These are phyloP conservation scores for Dionaea muscipula DNA, from an alignment of 179 eudicot genomes.

Conservation along the genomic window DNA sequence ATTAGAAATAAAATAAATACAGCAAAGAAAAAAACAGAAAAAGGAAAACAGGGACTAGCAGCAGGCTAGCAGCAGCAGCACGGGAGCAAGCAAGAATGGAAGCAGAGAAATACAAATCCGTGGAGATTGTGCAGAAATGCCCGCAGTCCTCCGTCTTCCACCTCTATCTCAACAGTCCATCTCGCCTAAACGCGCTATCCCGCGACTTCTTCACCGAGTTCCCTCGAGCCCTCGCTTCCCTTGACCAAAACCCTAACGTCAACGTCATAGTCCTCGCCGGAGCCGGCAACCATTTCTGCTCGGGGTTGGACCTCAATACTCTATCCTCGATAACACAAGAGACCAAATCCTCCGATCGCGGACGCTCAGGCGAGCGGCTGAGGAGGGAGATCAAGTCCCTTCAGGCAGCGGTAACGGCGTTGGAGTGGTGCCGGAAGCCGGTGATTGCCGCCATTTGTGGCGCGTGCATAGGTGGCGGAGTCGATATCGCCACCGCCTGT, in stretches of 20 bases:
- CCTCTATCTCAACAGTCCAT: slow-evolving; percentile 54
- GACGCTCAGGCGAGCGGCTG: slow-evolving; percentile 44
- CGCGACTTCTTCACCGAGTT: slow-evolving; percentile 61
- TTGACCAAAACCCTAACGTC: slow-evolving; percentile 56
- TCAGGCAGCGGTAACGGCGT: slow-evolving; percentile 55
- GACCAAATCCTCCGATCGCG: slow-evolving; percentile 40
- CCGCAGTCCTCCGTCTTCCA: slow-evolving; percentile 34
- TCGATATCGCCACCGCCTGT: slow-evolving; percentile 76
- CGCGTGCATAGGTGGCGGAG: slow-evolving; percentile 71
- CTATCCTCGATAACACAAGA: slow-evolving; percentile 21
- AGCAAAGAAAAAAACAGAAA: too few relatives aligned
- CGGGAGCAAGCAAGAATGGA: too few relatives aligned
- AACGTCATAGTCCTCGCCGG: slow-evolving; percentile 55
- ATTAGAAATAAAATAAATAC: too few relatives aligned
- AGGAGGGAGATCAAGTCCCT: slow-evolving; percentile 42
- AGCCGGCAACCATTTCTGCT: slow-evolving; percentile 62
- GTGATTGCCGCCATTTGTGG: slow-evolving; percentile 64
- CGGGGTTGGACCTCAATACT: slow-evolving; percentile 66
- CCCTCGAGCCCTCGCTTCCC: slow-evolving; percentile 55
- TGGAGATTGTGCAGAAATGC: slow-evolving; percentile 22
- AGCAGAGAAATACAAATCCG: slow-evolving; percentile 30
- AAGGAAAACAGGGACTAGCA: too few relatives aligned
- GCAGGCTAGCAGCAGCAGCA: too few relatives aligned
- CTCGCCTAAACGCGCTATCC: slow-evolving; percentile 53
- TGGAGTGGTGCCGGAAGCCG: slow-evolving; percentile 82